These are phyloP conservation scores for Hygrophoropsis aurantiaca DNA, from an alignment of 768 basidiomycete genomes.

Conservation along the genomic window DNA sequence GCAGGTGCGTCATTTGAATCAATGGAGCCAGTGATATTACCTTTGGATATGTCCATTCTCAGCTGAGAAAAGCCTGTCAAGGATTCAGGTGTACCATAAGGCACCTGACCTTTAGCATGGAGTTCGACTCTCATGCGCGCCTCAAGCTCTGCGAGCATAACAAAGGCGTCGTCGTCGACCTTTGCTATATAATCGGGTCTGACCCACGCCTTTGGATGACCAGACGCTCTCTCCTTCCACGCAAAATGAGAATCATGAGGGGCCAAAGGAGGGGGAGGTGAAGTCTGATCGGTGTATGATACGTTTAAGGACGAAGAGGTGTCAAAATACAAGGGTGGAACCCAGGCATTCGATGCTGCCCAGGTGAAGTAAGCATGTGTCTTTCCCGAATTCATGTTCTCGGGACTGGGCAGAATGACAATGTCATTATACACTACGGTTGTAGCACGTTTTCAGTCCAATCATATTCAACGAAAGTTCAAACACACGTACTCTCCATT, in stretches of 20 bases:
- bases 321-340: conserved; percentile 71
- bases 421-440: conserved; percentile 80
- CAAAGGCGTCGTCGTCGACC: conserved; percentile 93
- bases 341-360: conserved; percentile 90
- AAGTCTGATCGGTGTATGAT: conserved; percentile 65
- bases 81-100: conserved; percentile 19
- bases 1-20: conserved; percentile 1
- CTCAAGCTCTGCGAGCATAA: conserved; percentile 94
- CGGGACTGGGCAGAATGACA: conserved; percentile 75
- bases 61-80: not conserved
- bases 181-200: conserved; percentile 92
- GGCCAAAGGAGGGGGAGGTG: conserved; percentile 59
- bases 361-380: conserved; percentile 90
- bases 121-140: conserved; percentile 81
- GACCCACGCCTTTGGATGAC: conserved; percentile 61
- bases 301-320: conserved; percentile 48
- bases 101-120: conserved; percentile 39
- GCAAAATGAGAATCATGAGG: conserved; percentile 69
- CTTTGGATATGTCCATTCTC: conserved; percentile 1
- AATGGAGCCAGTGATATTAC: not conserved
- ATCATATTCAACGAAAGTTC: conserved; percentile 2
- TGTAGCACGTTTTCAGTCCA: conserved; percentile 2
- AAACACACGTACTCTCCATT: conserved; percentile 74
- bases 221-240: conserved; percentile 47
- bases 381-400: conserved; percentile 98